Conservation (phyloP, 1,284 basidiomycete genomes). For the Paramarasmius palmivorus region DNA sequence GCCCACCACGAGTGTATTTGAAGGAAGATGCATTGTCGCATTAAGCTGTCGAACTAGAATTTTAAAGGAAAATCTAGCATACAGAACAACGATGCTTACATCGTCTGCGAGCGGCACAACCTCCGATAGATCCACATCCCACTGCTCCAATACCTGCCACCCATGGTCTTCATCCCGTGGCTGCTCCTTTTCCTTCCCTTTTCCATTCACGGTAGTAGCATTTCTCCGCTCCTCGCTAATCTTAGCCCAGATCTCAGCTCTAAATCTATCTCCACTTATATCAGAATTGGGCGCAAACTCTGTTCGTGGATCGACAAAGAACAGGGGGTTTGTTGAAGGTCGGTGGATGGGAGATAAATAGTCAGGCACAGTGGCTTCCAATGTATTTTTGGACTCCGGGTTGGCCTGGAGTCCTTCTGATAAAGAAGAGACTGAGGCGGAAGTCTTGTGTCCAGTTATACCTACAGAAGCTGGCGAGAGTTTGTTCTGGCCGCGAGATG, state of each 20-base stretch:
- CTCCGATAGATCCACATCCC: slow-evolving; percentile 65
- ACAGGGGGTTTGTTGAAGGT: slow-evolving; percentile 78
- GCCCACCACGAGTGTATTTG: slow-evolving; percentile 71
- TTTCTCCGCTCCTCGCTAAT: slow-evolving; percentile 16
- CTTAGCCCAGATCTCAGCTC: slow-evolving; percentile 62
- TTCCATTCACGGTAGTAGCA: slow-evolving; percentile 21
- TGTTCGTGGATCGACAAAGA: slow-evolving; percentile 52
- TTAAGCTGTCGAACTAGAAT: slow-evolving; percentile 32
- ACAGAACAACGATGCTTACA: slow-evolving; percentile 39
- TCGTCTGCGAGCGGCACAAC: slow-evolving; percentile 63
- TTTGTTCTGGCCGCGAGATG: neutral
- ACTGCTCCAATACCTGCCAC: slow-evolving; percentile 71
- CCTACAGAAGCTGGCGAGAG: neutral
- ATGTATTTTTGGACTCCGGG: neutral
- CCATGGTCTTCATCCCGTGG: slow-evolving; percentile 25
- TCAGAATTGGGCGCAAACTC: slow-evolving; percentile 52
- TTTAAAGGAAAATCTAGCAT: slow-evolving; percentile 11
- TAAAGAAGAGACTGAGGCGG: no score
- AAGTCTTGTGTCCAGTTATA: no score
- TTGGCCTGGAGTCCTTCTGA: neutral
- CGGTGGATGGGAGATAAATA: slow-evolving; percentile 72
- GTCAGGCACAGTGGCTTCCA: slow-evolving; percentile 40
- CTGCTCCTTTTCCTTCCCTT: slow-evolving; percentile 44
- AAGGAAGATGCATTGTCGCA: slow-evolving; percentile 52
- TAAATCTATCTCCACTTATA: slow-evolving; percentile 47